Base-by-base conservation (phyloP, 108 stramenopile genomes). In the Nannochloropsis granulata region DNA sequence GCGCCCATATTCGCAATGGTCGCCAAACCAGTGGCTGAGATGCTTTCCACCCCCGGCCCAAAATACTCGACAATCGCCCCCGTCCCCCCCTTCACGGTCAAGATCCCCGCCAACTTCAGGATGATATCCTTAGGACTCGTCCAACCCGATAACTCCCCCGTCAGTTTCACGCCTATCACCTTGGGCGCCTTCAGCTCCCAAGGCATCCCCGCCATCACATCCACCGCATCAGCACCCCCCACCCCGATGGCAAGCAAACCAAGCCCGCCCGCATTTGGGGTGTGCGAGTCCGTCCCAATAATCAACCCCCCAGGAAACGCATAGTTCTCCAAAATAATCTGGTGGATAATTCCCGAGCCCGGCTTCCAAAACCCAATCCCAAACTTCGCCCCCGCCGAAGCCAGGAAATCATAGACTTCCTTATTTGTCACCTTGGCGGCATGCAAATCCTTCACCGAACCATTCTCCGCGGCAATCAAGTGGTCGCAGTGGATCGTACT, bases 31-130 rank as follows among this genome's bases (percentile, higher is more conserved):
- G 89, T 90, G 84, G 87, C 88, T 12, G 85, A 86, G 82, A 90
- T 88, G 78, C 85, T 85, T 46, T 90, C 89, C 71, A 90, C 87
- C 44, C 89, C 89, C 43, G 81, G 82, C 11, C 89, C 89, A 78
- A 88, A 90, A 84, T 90, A 90, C 87, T 90, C 89, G n/a, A 90
- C 85, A 82, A 90, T 90, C 45, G 89, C 89, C 79, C 89, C 89
- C 24, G 89, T 90, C 23, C 89, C 89, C 44, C 89, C 89, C 82
- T 88, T 88, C 23, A 90, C 89, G 46, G 89, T 90, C 43, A 90
- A 87, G 43, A 90, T 88, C 44, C 85, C 89, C 44, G 89, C 89
- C n/a, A 90, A 44, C 86, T 90, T 90, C 83, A 90, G 89, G 85
- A 90, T 90, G 26, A 90, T 43, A 78, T 90, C 89, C 88, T 90